Conservation (phyloP, 306 rosid genomes). For the Oemleria cerasiformis region DNA sequence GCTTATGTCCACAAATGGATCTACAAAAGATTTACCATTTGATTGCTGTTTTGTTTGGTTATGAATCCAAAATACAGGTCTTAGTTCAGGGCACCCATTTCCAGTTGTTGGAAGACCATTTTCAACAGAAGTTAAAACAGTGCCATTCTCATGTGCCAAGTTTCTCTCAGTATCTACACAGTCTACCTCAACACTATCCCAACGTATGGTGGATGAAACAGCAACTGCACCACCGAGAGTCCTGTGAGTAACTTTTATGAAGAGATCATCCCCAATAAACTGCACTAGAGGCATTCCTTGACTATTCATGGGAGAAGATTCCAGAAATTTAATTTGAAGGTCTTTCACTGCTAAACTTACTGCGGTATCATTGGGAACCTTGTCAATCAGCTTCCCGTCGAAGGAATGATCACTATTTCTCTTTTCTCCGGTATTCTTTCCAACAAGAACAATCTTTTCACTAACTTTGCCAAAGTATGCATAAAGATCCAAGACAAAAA, state of each 20-base stretch:
- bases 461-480: constrained; percentile 73
- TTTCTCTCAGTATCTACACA: constrained; percentile 76
- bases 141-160: constrained; percentile 42
- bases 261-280: constrained; percentile 69
- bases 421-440: constrained; percentile 53
- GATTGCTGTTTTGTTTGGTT: constrained; percentile 41
- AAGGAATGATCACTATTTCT: constrained; percentile 28
- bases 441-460: constrained; percentile 66
- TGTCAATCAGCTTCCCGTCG: constrained; percentile 64
- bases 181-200: constrained; percentile 73
- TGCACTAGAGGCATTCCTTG: constrained; percentile 85
- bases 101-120: constrained; percentile 43
- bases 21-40: constrained; percentile 36
- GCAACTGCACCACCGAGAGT: constrained; percentile 93
- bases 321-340: constrained; percentile 81
- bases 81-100: constrained; percentile 63
- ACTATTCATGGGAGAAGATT: constrained; percentile 60
- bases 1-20: constrained; percentile 72
- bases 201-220: constrained; percentile 67
- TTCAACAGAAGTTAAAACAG: constrained; percentile 38
- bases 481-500: constrained; percentile 85
- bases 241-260: constrained; percentile 68
- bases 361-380: constrained; percentile 92
- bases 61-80: constrained; percentile 86
- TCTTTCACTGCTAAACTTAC: constrained; percentile 61